Evolutionary conservation across 1,284 basidiomycete genomes (phyloP).

Genomic region (Cutaneotrichosporon curvatum): DNA sequence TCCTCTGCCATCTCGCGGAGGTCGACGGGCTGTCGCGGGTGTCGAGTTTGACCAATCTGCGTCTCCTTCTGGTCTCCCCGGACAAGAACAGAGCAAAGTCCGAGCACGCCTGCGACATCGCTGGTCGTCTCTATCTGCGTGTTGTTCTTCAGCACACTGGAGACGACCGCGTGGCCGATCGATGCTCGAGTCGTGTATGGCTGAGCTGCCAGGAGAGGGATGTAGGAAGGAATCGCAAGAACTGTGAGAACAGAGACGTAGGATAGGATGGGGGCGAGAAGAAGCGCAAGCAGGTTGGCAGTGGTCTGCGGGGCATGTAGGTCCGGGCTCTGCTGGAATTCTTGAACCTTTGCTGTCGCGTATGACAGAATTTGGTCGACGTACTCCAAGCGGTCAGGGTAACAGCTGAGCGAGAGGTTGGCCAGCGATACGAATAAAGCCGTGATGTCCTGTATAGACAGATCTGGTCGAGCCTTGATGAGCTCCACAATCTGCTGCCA

Average conservation of each 20-base stretch:
- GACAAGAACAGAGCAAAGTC: constrained; percentile 82
- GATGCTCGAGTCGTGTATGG: constrained; percentile 80
- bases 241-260: constrained; percentile 90
- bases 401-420: constrained; percentile 87
- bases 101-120: constrained; percentile 83
- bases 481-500: constrained; percentile 97
- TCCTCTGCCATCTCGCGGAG: constrained; percentile 88
- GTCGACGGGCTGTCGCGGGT: constrained; percentile 51
- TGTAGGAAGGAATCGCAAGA: constrained; percentile 82
- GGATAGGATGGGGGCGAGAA: constrained; percentile 85
- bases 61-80: constrained; percentile 70
- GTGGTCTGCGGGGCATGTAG: constrained; percentile 78
- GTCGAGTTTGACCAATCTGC: constrained; percentile 51
- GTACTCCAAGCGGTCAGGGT: constrained; percentile 88
- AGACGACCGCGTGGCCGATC: constrained; percentile 84
- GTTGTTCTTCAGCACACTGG: constrained; percentile 87
- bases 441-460: constrained; percentile 91
- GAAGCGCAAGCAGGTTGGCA: constrained; percentile 76
- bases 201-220: constrained; percentile 70
- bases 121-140: constrained; percentile 82
- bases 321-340: constrained; percentile 76
- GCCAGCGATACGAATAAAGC: constrained; percentile 86
- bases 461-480: constrained; percentile 89
- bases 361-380: constrained; percentile 88
- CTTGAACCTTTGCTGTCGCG: constrained; percentile 73